A percentile compares a stretch with the other conserved stretches of the same genome.
Evolutionary conservation across 2,329 filamentous ascomycete species (phyloP).

Genomic region (Monosporascus sp.): DNA sequence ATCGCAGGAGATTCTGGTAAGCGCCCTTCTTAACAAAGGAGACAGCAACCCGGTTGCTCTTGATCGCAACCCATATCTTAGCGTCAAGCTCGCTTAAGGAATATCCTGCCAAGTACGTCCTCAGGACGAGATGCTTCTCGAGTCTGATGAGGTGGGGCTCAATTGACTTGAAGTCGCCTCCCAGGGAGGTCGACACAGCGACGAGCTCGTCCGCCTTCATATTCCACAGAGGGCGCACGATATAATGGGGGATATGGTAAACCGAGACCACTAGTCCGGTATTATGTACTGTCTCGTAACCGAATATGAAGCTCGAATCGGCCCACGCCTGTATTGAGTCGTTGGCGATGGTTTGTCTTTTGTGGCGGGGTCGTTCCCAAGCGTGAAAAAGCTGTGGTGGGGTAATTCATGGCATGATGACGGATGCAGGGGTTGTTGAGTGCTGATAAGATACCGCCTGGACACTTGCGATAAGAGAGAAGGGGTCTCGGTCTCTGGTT

Average conservation of each 20-base stretch:
- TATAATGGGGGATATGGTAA: not conserved
- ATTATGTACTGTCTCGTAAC: conserved; percentile 3
- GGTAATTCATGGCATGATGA: not conserved
- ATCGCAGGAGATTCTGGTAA: conserved; percentile 72
- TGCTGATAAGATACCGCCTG: no score
- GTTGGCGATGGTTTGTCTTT: not conserved
- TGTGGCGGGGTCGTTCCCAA: conserved; percentile 12
- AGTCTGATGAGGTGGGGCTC: conserved; percentile 70
- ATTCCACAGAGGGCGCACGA: conserved; percentile 10
- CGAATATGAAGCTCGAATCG: not conserved
- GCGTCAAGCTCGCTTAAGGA: conserved; percentile 69
- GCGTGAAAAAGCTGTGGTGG: not conserved
- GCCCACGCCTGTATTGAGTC: not conserved
- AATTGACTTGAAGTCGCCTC: conserved; percentile 74
- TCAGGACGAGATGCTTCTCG: conserved; percentile 81
- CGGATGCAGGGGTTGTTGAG: no score
- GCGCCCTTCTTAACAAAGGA: conserved; percentile 74
- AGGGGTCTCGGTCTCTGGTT: no score
- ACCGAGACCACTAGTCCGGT: no score
- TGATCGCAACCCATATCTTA: conserved; percentile 77
- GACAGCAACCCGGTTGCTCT: conserved; percentile 77
- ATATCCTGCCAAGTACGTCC: conserved; percentile 83
- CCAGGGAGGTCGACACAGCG: conserved; percentile 44
- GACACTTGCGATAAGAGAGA: no score
- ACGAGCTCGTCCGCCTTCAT: conserved; percentile 56